These are phyloP conservation scores for Cadophora luteo-olivacea DNA, from an alignment of 2,329 filamentous ascomycete genomes.

Conservation along the genomic window DNA sequence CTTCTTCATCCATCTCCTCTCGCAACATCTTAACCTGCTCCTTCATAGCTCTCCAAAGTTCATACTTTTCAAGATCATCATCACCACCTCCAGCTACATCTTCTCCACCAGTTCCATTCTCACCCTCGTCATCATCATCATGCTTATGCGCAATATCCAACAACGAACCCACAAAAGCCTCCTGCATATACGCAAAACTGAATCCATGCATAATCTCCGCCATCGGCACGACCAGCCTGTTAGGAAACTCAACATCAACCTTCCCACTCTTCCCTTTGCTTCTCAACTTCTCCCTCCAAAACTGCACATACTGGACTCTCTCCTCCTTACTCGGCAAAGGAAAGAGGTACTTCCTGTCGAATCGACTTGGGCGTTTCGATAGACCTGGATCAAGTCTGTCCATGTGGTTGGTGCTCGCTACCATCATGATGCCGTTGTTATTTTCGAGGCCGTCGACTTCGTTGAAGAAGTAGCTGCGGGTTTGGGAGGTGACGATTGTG, in stretches of 20 bases:
- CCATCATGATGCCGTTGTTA: slow-evolving; percentile 24
- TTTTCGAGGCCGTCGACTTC: slow-evolving; percentile 23
- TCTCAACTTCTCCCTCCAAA: slow-evolving; percentile 22
- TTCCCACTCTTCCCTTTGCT: not conserved
- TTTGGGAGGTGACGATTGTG: slow-evolving; percentile 20
- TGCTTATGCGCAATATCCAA: slow-evolving; percentile 22
- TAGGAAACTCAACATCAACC: slow-evolving; percentile 18
- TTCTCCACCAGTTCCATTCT: not conserved
- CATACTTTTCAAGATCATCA: slow-evolving; percentile 23
- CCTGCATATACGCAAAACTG: slow-evolving; percentile 25
- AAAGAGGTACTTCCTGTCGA: slow-evolving; percentile 23
- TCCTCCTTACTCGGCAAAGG: slow-evolving; percentile 20
- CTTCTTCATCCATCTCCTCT: slow-evolving; percentile 18
- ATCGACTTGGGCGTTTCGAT: slow-evolving; percentile 23
- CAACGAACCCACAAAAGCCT: slow-evolving; percentile 21
- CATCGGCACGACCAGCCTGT: slow-evolving; percentile 20
- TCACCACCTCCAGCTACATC: slow-evolving; percentile 8
- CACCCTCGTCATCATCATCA: slow-evolving; percentile 17
- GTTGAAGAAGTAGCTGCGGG: slow-evolving; percentile 25
- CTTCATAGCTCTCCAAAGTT: slow-evolving; percentile 20
- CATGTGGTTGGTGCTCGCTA: slow-evolving; percentile 24
- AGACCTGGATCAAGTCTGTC: slow-evolving; percentile 19
- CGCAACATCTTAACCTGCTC: slow-evolving; percentile 23
- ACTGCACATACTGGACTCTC: slow-evolving; percentile 18
- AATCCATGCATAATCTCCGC: slow-evolving; percentile 19